Evolutionary conservation across 73 alveolate species (phyloP), one percentile per base, ranked within the genome.

Genomic region (Paramecium biaurelia): DNA sequence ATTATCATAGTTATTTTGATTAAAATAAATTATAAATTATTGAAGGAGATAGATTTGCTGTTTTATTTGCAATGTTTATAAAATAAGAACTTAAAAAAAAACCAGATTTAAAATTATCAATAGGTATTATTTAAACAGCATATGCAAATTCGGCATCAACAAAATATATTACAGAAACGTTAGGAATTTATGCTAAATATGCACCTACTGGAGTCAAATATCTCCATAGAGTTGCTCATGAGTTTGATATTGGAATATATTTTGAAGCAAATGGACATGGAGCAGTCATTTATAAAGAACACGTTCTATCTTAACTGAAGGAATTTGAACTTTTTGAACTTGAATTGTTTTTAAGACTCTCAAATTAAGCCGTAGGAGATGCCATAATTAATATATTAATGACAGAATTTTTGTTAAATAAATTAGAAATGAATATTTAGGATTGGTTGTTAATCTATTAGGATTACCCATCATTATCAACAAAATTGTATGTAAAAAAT

Each of bases 261-360:
- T 98, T 96, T 85, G 99, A 98, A 95, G 96, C 99, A 43, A 98
- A 98, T 96, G 99, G 99, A 0, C 99, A 96, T 85, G 99, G 99
- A 57, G 95, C 99, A 2, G 92, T 97, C 35, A 92, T 92, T 87
- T 86, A 92, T 57, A 94, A 95, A 85, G 70, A 70, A 41, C 79
- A 88, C 42, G 53, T 37, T 67, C 14, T 92, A 8, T 72, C 7
- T 14, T 43, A 21, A 63, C 42, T 56, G 68, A 92, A 56, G 32
- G 68, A 37, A 70, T 32, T 12, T 7, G 10, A 63, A 26, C 24
- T 63, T 12, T 32, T 30, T 57, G 76, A 45, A 45, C 43, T 85
- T 12, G 93, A 57, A 94, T 57, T 32, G 18, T 89, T 96, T 86
- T 53, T 96, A 9, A 59, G 76, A n/a, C 41, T 95, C 24, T 95